Evolutionary conservation across 108 stramenopile genomes (phyloP).

Genomic region (Parmales sp.): DNA sequence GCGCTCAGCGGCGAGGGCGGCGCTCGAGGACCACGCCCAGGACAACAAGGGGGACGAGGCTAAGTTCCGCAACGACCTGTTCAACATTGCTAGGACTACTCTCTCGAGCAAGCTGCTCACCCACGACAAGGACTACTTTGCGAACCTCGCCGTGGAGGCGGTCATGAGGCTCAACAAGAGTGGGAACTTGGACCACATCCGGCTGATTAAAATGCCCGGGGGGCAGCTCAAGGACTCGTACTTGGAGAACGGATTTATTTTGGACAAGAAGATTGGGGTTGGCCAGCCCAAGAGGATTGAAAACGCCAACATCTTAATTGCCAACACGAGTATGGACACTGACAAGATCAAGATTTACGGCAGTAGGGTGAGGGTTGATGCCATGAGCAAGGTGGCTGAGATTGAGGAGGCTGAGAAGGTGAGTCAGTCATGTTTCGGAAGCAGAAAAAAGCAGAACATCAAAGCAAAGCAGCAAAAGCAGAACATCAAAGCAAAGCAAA

Average conservation of each 20-base stretch:
- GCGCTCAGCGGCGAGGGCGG: conserved; percentile 62
- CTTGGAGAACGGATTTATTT: conserved; percentile 92
- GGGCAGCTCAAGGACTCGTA: conserved; percentile 88
- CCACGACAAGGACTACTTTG: conserved; percentile 94
- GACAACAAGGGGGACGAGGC: conserved; percentile 49
- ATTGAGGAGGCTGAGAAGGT: conserved; percentile 97
- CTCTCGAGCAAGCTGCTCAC: conserved; percentile 91
- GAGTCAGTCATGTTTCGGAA: neutral
- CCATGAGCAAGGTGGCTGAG: conserved; percentile 91
- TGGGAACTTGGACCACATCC: conserved; percentile 93
- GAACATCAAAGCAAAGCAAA: neutral
- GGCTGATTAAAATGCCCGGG: conserved; percentile 91
- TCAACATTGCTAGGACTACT: conserved; percentile 91
- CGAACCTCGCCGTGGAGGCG: conserved; percentile 90
- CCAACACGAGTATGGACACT: conserved; percentile 99
- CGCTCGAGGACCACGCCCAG: conserved; percentile 48
- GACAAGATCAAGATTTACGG: conserved; percentile 99
- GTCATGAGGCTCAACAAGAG: conserved; percentile 84
- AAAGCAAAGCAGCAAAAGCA: neutral
- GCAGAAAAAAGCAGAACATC: no score
- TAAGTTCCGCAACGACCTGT: conserved; percentile 71
- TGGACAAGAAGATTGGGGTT: conserved; percentile 91
- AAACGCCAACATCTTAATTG: conserved; percentile 93
- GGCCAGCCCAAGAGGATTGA: conserved; percentile 91
- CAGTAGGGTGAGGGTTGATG: conserved; percentile 90